Percentiles rank a stretch among this genome's conserved stretches.
Evolutionary conservation across 2,329 filamentous ascomycete species (phyloP).

Genomic region (Teratosphaeria destructans): DNA sequence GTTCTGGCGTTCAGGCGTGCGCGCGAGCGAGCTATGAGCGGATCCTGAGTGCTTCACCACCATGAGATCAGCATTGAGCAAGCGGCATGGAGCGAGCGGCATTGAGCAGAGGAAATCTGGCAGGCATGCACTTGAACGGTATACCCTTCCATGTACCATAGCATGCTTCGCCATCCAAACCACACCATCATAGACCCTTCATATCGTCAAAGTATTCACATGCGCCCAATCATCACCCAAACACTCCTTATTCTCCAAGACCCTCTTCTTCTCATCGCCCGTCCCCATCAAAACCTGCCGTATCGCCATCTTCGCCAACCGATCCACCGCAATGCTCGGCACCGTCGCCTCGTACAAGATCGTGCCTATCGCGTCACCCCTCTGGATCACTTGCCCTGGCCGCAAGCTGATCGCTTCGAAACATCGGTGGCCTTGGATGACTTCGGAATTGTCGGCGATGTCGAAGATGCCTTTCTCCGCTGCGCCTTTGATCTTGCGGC

Average conservation of each 20-base stretch:
- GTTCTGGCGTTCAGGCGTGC: neutral
- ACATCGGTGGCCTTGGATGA: constrained; percentile 21
- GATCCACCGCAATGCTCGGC: constrained; percentile 22
- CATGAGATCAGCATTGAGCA: neutral
- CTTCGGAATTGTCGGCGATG: constrained; percentile 17
- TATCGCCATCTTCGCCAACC: constrained; percentile 22
- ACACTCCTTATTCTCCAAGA: constrained; percentile 27
- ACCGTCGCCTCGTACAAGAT: constrained; percentile 20
- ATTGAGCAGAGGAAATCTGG: neutral
- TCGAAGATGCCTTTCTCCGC: constrained; percentile 28
- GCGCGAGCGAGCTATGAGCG: neutral
- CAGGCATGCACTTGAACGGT: neutral
- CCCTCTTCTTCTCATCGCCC: constrained; percentile 19
- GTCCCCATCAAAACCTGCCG: constrained; percentile 20
- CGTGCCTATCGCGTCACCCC: constrained; percentile 23
- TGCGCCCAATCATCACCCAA: constrained; percentile 27
- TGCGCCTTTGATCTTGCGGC: constrained; percentile 27
- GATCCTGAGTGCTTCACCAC: neutral
- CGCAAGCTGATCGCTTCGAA: constrained; percentile 26
- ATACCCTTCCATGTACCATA: neutral
- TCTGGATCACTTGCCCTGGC: constrained; percentile 21
- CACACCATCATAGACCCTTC: neutral
- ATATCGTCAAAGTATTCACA: constrained; percentile 19
- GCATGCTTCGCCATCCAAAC: neutral
- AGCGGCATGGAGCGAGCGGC: neutral